These are phyloP conservation scores for Dactylonectria estremocensis DNA, from an alignment of 2,329 filamentous ascomycete species.

Conservation along the genomic window DNA sequence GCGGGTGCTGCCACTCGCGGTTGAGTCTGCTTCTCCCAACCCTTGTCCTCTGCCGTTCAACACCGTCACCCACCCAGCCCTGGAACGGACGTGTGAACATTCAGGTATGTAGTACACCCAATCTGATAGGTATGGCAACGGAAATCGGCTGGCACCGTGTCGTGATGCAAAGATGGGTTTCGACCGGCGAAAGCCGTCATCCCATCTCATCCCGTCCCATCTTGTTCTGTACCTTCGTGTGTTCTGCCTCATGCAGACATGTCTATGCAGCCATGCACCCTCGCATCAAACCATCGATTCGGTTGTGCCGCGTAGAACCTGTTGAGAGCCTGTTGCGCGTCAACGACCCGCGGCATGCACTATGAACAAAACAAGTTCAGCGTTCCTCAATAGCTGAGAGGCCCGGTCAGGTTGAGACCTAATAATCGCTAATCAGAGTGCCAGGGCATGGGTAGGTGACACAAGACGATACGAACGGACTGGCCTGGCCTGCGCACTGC, in stretches of 20 bases:
- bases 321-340: background rate
- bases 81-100: background rate
- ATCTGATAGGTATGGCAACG: background rate
- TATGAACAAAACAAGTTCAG: background rate
- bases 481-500: constrained; percentile 2
- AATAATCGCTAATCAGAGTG: constrained; percentile 22
- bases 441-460: constrained; percentile 15
- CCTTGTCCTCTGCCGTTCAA: constrained; percentile 18
- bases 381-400: background rate
- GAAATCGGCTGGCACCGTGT: background rate
- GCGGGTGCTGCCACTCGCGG: constrained; percentile 8
- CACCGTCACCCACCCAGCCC: constrained; percentile 22
- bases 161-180: background rate
- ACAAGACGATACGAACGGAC: background rate
- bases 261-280: background rate
- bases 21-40: constrained; percentile 2
- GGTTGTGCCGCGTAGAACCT: background rate
- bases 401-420: background rate
- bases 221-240: too few species aligned
- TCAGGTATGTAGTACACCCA: background rate
- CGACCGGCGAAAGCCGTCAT: background rate
- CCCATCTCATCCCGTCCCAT: background rate
- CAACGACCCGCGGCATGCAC: background rate
- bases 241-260: background rate
- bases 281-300: background rate